A percentile compares a stretch with the other conserved stretches of the same genome.
Evolutionary conservation across 257 asterid genomes (phyloP).

Genomic region (Jasminum sambac): DNA sequence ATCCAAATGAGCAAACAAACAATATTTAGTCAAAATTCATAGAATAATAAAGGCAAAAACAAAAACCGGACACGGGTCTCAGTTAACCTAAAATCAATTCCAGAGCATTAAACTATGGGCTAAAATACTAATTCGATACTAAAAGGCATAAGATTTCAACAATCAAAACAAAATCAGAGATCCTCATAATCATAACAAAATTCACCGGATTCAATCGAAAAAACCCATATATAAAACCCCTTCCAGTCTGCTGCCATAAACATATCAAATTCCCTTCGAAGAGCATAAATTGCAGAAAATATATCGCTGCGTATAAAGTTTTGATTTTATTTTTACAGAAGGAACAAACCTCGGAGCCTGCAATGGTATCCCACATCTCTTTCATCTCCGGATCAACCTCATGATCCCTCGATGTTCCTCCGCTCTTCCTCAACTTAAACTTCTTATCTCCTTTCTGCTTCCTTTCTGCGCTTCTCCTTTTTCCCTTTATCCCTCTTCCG

Average conservation of each 20-base stretch:
- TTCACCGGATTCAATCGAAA: too few relatives aligned
- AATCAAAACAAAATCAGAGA: too few relatives aligned
- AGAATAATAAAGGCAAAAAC: too few relatives aligned
- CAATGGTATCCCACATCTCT: conserved; percentile 97
- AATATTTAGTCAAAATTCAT: too few relatives aligned
- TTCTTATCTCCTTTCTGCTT: conserved; percentile 53
- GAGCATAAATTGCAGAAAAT: not conserved
- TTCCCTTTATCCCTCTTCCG: conserved; percentile 35
- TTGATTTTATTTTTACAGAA: not conserved
- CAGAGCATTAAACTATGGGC: too few relatives aligned
- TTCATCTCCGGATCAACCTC: conserved; percentile 87
- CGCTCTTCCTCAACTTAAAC: conserved; percentile 52
- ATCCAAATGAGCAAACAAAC: too few relatives aligned
- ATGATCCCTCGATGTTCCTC: conserved; percentile 56
- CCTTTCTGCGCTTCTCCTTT: conserved; percentile 45
- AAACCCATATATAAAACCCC: too few relatives aligned
- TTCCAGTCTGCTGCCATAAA: not conserved
- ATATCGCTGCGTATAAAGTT: not conserved
- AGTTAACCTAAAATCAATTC: too few relatives aligned
- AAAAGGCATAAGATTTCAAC: too few relatives aligned
- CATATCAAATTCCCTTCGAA: conserved; percentile 13
- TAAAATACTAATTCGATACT: too few relatives aligned
- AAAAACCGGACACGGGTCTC: too few relatives aligned
- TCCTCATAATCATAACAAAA: too few relatives aligned
- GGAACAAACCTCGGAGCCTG: conserved; percentile 60